phyloP scores from a whole-genome alignment of 768 basidiomycete species.

The Pisolithus orientalis region DNA sequence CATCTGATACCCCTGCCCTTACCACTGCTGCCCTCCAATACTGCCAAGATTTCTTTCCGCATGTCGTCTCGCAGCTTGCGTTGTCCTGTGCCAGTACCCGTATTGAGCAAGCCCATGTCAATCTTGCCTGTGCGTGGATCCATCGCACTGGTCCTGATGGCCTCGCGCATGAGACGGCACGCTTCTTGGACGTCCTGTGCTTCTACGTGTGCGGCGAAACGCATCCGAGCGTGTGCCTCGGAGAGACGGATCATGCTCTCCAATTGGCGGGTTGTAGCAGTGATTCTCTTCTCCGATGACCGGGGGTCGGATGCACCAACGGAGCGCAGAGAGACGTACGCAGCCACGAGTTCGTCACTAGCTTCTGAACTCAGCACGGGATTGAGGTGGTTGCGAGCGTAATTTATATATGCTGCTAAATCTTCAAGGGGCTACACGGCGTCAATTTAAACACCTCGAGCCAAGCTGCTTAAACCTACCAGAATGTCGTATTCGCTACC shows the following conservation, averaged over 20 bases:
- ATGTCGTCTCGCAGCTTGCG: constrained; percentile 86
- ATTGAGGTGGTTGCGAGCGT: constrained; percentile 79
- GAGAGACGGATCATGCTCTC: constrained; percentile 96
- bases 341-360: constrained; percentile 72
- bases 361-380: constrained; percentile 86
- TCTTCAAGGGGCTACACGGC: constrained; percentile 72
- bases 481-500: constrained; percentile 61
- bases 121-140: constrained; percentile 97
- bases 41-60: constrained; percentile 66
- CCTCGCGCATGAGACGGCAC: constrained; percentile 91
- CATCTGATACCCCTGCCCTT: constrained; percentile 65
- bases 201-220: constrained; percentile 84
- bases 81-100: constrained; percentile 85
- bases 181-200: constrained; percentile 86
- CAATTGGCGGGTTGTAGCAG: constrained; percentile 94
- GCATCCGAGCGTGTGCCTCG: constrained; percentile 96
- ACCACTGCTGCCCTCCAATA: constrained; percentile 49
- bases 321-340: constrained; percentile 92
- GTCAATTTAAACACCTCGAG: not conserved
- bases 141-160: constrained; percentile 90
- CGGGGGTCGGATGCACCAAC: constrained; percentile 82
- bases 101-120: constrained; percentile 92
- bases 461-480: constrained; percentile 33
- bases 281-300: constrained; percentile 87
- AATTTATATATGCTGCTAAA: constrained; percentile 91